Conservation (phyloP, 805 yeast genomes). For the Ogataea glucozyma region DNA sequence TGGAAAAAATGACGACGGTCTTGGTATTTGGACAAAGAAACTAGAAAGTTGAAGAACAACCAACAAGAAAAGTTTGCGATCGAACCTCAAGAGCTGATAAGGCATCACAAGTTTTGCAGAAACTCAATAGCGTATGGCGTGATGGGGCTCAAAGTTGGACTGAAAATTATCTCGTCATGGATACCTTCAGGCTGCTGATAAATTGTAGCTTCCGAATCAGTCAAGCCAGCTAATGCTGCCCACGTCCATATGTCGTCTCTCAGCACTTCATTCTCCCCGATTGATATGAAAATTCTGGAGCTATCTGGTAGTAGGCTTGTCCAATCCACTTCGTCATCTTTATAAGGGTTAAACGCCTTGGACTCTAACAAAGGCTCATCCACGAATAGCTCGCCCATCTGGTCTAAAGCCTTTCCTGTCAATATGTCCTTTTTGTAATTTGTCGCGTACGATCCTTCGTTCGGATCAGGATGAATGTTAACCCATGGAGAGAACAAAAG, state of each 20-base stretch:
- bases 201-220: slow-evolving; percentile 1
- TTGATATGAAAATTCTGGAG: slow-evolving; percentile 3
- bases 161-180: slow-evolving; percentile 10
- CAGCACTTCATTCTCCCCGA: slow-evolving; percentile 10
- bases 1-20: too few relatives aligned
- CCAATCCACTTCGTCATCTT: slow-evolving; percentile 11
- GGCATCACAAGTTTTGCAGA: not conserved
- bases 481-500: slow-evolving; percentile 12
- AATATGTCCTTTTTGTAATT: slow-evolving; percentile 9
- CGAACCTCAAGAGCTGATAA: too few relatives aligned
- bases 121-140: slow-evolving; percentile 6
- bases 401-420: slow-evolving; percentile 4
- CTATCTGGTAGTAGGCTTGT: slow-evolving; percentile 2
- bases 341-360: slow-evolving; percentile 9
- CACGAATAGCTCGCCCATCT: slow-evolving; percentile 10
- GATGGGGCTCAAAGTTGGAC: slow-evolving; percentile 9
- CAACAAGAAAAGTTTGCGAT: too few relatives aligned
- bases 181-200: slow-evolving; percentile 9
- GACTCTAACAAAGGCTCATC: slow-evolving; percentile 8
- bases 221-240: slow-evolving; percentile 4
- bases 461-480: slow-evolving; percentile 10
- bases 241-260: slow-evolving; percentile 7
- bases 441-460: slow-evolving; percentile 1
- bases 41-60: not conserved
- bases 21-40: not conserved